phyloP scores from a whole-genome alignment of 306 rosid genomes.

The Psophocarpus tetragonolobus region DNA sequence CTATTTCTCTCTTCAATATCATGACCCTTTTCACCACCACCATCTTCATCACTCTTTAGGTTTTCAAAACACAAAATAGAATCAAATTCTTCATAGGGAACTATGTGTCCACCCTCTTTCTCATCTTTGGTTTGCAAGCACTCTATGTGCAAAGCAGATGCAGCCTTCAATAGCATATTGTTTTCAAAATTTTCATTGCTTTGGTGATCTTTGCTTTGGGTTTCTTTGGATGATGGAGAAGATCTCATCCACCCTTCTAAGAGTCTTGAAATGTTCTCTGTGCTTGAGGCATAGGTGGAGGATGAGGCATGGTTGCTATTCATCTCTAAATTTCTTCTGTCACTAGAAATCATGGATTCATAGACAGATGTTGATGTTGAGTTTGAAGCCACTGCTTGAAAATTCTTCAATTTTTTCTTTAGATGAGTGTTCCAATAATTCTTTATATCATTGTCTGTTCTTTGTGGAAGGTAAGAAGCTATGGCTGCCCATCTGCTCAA shows the following conservation, averaged over 20 bases:
- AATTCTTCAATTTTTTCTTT: constrained; percentile 88
- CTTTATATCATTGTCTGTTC: constrained; percentile 93
- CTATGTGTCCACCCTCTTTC: constrained; percentile 38
- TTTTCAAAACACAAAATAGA: constrained; percentile 72
- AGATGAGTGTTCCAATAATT: constrained; percentile 96
- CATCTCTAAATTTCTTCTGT: constrained; percentile 40
- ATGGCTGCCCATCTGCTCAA: constrained; percentile 93
- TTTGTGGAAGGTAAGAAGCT: constrained; percentile 96
- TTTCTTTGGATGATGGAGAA: constrained; percentile 49
- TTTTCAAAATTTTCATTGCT: constrained; percentile 3
- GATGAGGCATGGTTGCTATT: constrained; percentile 26
- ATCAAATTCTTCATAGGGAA: constrained; percentile 59
- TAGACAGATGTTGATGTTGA: constrained; percentile 29
- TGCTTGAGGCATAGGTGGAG: constrained; percentile 76
- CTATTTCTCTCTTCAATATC: background rate
- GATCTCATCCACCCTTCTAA: constrained; percentile 96
- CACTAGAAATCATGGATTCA: constrained; percentile 45
- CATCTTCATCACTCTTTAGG: constrained; percentile 37
- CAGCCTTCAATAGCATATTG: background rate
- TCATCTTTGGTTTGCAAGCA: constrained; percentile 32
- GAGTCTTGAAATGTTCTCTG: constrained; percentile 89
- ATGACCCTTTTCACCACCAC: background rate
- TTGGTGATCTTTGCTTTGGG: background rate
- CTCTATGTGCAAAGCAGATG: background rate
- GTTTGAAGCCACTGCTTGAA: constrained; percentile 55